Base-by-base conservation (phyloP, 768 basidiomycete species). In the Kwoniella sp. region DNA sequence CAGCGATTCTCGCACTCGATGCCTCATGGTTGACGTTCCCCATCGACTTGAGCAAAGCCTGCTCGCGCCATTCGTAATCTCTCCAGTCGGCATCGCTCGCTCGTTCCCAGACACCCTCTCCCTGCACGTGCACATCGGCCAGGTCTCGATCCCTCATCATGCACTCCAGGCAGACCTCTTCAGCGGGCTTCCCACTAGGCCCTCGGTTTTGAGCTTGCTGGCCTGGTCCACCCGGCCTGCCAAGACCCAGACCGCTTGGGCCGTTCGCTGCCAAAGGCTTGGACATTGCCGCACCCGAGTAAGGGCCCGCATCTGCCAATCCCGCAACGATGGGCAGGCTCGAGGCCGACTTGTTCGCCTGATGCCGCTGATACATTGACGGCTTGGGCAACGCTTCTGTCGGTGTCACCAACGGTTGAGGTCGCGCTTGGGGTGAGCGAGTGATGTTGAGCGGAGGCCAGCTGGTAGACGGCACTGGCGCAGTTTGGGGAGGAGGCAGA, bases 61-160 rank as follows among this genome's bases (percentile, higher is more conserved):
- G 37, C 59, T 71, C 69, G 19, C 49, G 29, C 40, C 42, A 42
- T 50, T 84, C 77, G 20, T 92, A 76, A 33, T 98, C 92, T 32
- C 88, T 82, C 50, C 81, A 93, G 26, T 81, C 77, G 10, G 79
- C 82, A 69, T 99, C 93, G 67, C 89, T 91, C 57, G 85, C 85
- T 32, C 95, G 80, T 0, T 88, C 89, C 95, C 95, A 99, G 7
- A 87, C 81, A 1, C 90, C 89, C 9, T 84, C 83, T 25, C 84
- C 82, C 3, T 84, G 81, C 19, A 95, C 95, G 71, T 88, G 82
- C 22, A 99, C 89, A 71, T 95, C 92, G 8, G 85, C 89, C 87
- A 99, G 89, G 71, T 99, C 95, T 69, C 93, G 83, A 74, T 99
- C 95, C 27, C 95, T 84, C 92, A 98, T 98, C 52, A 95, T 86